Evolutionary conservation across 371 early-diverging fungal genomes (phyloP).

Genomic region (Saksenaea oblongispora): DNA sequence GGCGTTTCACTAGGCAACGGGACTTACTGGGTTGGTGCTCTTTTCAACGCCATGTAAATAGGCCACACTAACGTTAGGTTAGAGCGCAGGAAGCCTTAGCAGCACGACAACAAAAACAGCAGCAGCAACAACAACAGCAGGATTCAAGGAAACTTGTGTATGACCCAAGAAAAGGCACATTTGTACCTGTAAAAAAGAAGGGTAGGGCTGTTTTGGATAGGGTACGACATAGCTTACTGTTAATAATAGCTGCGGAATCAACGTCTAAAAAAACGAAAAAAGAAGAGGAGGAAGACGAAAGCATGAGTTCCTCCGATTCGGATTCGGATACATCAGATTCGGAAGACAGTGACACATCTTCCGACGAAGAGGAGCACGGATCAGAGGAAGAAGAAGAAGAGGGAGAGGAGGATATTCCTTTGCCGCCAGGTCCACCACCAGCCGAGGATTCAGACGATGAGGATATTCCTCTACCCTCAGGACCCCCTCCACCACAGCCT

Average conservation of each 20-base stretch:
- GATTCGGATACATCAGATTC: conserved; percentile 7
- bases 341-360: conserved; percentile 11
- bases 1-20: conserved; percentile 1
- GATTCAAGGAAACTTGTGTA: conserved; percentile 46
- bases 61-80: background rate
- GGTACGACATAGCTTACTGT: background rate
- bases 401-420: conserved; percentile 17
- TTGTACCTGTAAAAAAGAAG: conserved; percentile 47
- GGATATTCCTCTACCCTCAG: conserved; percentile 49
- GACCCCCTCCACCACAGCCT: conserved; percentile 44
- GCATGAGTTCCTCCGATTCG: conserved; percentile 7
- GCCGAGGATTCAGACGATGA: conserved; percentile 40
- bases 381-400: conserved; percentile 15
- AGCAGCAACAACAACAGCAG: conserved; percentile 30
- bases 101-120: conserved; percentile 38
- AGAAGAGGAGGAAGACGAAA: conserved; percentile 9
- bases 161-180: conserved; percentile 45
- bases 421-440: conserved; percentile 9
- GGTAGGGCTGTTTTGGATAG: conserved; percentile 10
- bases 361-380: conserved; percentile 8
- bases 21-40: conserved; percentile 12
- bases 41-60: background rate
- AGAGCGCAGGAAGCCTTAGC: conserved; percentile 44
- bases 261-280: background rate
- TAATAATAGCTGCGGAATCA: background rate